Percentiles rank a stretch among this genome's conserved stretches.
Evolutionary conservation across 345 rosid species (phyloP).

Genomic region (Reutealis trisperma): DNA sequence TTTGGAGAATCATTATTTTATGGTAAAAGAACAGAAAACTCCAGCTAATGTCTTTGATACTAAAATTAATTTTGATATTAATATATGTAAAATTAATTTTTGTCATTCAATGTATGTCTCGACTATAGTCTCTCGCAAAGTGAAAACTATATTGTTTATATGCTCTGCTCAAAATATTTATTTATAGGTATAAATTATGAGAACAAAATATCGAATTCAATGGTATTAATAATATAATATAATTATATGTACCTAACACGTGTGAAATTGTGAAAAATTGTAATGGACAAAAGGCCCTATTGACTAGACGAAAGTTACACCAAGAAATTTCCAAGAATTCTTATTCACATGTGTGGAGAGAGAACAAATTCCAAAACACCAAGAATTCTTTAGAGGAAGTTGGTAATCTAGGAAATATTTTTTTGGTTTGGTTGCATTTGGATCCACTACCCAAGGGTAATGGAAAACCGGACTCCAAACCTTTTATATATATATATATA

Average conservation of each 20-base stretch:
- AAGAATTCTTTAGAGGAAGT: neutral
- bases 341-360: slow-evolving; percentile 9
- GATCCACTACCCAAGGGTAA: neutral
- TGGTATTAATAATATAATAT: neutral
- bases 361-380: slow-evolving; percentile 10
- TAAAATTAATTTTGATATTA: no score
- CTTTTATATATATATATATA: no score
- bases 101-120: no score
- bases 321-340: slow-evolving; percentile 18
- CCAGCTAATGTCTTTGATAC: no score
- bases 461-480: no score
- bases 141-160: no score
- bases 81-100: no score
- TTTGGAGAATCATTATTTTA: no score
- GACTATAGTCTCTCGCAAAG: no score
- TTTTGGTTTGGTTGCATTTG: slow-evolving; percentile 16
- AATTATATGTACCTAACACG: slow-evolving; percentile 7
- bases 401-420: neutral
- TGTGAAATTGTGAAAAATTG: slow-evolving; percentile 2
- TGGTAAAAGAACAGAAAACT: no score
- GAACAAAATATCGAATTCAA: neutral
- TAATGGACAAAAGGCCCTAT: slow-evolving; percentile 4
- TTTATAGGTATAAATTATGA: neutral
- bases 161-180: no score
- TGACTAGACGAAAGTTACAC: slow-evolving; percentile 8